Evolutionary conservation across 768 basidiomycete species (phyloP), one percentile per base, ranked within the genome.

Genomic region (Lentinula detonsa): DNA sequence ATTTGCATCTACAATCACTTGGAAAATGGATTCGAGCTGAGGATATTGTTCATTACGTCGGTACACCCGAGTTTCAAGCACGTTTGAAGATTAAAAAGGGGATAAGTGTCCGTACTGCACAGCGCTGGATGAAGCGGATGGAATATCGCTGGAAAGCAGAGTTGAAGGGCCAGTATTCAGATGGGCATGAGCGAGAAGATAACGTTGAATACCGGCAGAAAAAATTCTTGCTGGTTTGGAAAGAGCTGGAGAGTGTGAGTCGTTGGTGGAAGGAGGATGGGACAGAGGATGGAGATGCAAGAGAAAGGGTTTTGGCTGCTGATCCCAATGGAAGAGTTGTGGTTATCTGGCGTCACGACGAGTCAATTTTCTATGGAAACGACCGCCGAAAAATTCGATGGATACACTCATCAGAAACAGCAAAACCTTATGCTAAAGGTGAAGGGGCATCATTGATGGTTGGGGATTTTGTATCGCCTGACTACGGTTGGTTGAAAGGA

Each of bases 361-460:
- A 76, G 62, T 73, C 72, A n/a, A 74, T 65, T 4, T 76, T 74
- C 62, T 74, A 74, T 66, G 73, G 69, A 40, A 64, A 76, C 66
- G 73, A 76, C 62, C 61, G 67, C 0, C 51, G 63, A 0, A 65
- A 65, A 16, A 34, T 61, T 10, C 33, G 45, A 3, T 76, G 73
- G 72, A 59, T 67, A 9, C 64, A 72, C 34, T 57, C 68, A n/a
- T 23, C 49, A 39, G 62, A 40, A 53, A 61, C 49, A 7, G 56
- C 62, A 23, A 62, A 59, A 2, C 74, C 71, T 10, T 62, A 71
- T 40, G 43, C 58, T n/a, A 77, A 77, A 54, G 74, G 74, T 8
- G 74, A 76, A 21, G 59, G 75, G 2, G 61, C 56, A 1, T 75
- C 72, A 3, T 59, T 73, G 1, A 76, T 75, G 73, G 67, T 75